phyloP scores from a whole-genome alignment of 768 basidiomycete genomes.

The Chalciporus pseudorubinellus region DNA sequence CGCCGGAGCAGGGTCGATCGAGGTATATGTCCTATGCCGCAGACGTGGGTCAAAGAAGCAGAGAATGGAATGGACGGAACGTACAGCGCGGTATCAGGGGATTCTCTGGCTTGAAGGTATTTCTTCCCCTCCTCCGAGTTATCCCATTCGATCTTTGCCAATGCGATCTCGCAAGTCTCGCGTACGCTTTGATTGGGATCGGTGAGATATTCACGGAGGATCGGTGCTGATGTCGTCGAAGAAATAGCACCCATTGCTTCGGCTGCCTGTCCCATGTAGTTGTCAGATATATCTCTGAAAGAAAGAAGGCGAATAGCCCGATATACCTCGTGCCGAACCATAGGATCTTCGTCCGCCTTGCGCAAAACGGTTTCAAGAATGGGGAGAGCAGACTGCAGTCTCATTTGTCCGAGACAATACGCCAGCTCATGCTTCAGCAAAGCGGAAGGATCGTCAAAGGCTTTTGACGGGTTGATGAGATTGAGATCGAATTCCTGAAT shows the following conservation, averaged over 20 bases:
- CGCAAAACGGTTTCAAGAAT: slow-evolving; percentile 74
- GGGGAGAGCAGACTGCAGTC: slow-evolving; percentile 67
- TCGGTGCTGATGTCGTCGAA: slow-evolving; percentile 55
- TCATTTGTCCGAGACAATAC: slow-evolving; percentile 94
- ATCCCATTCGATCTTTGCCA: slow-evolving; percentile 94
- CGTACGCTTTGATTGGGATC: slow-evolving; percentile 76
- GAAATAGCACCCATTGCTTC: slow-evolving; percentile 98
- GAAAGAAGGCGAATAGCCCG: not conserved
- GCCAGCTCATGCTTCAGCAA: slow-evolving; percentile 96
- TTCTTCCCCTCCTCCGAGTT: slow-evolving; percentile 67
- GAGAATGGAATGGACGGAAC: not conserved
- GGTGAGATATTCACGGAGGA: slow-evolving; percentile 67
- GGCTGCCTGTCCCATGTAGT: slow-evolving; percentile 64
- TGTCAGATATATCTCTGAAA: slow-evolving; percentile 4
- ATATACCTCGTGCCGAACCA: slow-evolving; percentile 95
- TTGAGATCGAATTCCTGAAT: not conserved
- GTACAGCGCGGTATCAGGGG: slow-evolving; percentile 39
- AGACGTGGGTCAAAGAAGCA: not conserved
- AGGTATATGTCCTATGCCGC: slow-evolving; percentile 60
- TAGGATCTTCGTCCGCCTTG: slow-evolving; percentile 74
- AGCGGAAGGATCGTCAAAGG: slow-evolving; percentile 83
- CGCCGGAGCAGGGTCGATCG: slow-evolving; percentile 88
- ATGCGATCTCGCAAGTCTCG: slow-evolving; percentile 97
- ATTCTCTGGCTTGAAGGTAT: slow-evolving; percentile 36
- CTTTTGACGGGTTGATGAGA: slow-evolving; percentile 38